Evolutionary conservation across 1,139 yeast species (phyloP).

Genomic region (Pichia sp.): DNA sequence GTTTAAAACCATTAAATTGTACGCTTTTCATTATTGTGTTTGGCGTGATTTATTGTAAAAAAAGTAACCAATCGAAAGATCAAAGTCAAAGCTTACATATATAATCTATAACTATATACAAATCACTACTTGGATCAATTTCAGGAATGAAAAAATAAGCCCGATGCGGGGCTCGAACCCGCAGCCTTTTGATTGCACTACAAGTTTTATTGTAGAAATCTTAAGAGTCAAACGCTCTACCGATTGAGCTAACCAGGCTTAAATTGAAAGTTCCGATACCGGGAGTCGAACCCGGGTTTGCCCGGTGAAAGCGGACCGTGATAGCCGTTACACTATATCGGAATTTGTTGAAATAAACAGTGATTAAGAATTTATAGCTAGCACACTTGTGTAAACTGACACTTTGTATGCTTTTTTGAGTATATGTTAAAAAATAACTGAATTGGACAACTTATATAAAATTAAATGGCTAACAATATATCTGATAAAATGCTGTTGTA

Average conservation of each 20-base stretch:
- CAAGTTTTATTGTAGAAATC: neutral
- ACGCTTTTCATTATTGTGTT: neutral
- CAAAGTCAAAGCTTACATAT: too few relatives aligned
- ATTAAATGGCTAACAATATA: too few relatives aligned
- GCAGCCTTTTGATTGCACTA: constrained; percentile 32
- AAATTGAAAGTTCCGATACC: constrained; percentile 46
- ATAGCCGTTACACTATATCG: constrained; percentile 70
- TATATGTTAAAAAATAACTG: too few relatives aligned
- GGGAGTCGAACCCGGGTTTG: constrained; percentile 75
- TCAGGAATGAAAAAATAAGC: constrained; percentile 21
- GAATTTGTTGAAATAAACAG: constrained; percentile 31
- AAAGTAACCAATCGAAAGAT: too few relatives aligned
- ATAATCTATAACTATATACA: neutral
- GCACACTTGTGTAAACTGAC: too few relatives aligned
- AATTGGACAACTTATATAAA: too few relatives aligned
- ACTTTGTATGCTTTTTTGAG: too few relatives aligned
- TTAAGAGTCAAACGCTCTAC: neutral
- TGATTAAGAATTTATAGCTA: too few relatives aligned
- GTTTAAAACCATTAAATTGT: neutral
- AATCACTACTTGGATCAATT: too few relatives aligned
- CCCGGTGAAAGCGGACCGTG: constrained; percentile 74
- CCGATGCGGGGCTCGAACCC: constrained; percentile 38
- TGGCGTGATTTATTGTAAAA: neutral
- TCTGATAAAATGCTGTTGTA: too few relatives aligned
- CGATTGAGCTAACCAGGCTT: neutral